phyloP scores from a whole-genome alignment of 305 asterid genomes.

The Plantago lanceolata region DNA sequence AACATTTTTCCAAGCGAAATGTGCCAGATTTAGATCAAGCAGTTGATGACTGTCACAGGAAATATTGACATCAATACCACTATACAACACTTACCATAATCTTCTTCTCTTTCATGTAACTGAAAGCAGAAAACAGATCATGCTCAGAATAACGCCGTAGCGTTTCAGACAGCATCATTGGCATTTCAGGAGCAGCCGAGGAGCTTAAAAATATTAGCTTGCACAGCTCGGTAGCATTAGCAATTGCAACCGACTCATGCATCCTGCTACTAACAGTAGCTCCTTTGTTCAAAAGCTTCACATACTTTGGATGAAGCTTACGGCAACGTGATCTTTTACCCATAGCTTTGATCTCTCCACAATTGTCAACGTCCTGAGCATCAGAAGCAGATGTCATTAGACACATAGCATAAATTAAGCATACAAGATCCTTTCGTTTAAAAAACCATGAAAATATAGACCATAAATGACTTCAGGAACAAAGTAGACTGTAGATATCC shows the following conservation, averaged over 20 bases:
- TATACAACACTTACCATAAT: constrained; percentile 57
- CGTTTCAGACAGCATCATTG: constrained; percentile 75
- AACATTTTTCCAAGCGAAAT: constrained; percentile 16
- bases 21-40: constrained; percentile 10
- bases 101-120: constrained; percentile 80
- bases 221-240: constrained; percentile 92
- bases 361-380: constrained; percentile 38
- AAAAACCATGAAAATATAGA: no score
- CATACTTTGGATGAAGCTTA: constrained; percentile 45
- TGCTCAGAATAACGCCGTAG: constrained; percentile 92
- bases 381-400: constrained; percentile 29
- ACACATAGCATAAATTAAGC: constrained; percentile 27
- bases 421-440: no score
- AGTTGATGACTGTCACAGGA: constrained; percentile 7
- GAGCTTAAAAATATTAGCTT: constrained; percentile 83
- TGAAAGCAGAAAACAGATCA: constrained; percentile 93
- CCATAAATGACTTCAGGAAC: no score
- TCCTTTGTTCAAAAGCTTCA: constrained; percentile 46
- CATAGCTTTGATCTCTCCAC: constrained; percentile 43
- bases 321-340: constrained; percentile 47
- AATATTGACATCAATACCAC: constrained; percentile 17
- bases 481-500: no score
- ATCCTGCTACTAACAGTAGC: constrained; percentile 43
- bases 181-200: constrained; percentile 69
- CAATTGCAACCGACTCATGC: constrained; percentile 79